Base-by-base conservation (phyloP, 2,329 filamentous ascomycete species). In the Onygenales sp. region DNA sequence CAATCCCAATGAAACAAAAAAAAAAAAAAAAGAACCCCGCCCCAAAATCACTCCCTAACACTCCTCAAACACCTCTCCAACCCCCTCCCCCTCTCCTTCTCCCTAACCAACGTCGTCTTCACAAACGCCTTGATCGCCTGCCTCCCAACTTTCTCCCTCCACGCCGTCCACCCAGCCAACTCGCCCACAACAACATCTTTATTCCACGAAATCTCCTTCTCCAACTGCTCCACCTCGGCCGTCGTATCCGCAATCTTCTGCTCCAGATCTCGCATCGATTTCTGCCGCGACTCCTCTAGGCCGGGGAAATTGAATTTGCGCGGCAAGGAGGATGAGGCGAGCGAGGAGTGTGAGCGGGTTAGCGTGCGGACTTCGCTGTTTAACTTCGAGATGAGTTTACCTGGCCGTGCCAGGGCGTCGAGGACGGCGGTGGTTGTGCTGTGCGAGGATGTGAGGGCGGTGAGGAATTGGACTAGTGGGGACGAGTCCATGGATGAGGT, bases 111-210 rank as follows among this genome's bases (percentile, higher is more conserved):
- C 79, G 91, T 90, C 35, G 82, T 82, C 63, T 78, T 80, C 14
- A 87, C 92, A 61, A 95, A 81, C 46, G 89, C 83, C 59, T 79
- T 82, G 57, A 96, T 80, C 32, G 89, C 87, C 55, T 80, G 80
- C 56, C 84, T 76, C 1, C 87, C 90, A 72, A 88, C 83, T 63
- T 81, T 82, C 60, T 89, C 88, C 64, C 95, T 84, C 73, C 90
- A 82, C 42, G 94, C 89, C 64, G 95, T 91, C 89, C 93, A 98
- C 13, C 88, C 90, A 0, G 93, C 93, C 53, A 98, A 70, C 72
- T 98, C 93, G 1, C 83, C 80, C 6, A 94, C 92, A 27, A 97
- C 92, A 11, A 92, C 89, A 69, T 94, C 89, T 72, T 96, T 92
- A 47, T 91, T 95, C 69, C 93, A 95, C 49, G 89, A 77, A 53